Conservation (phyloP, 2,329 filamentous ascomycete species). For the Trichoderma polysporum region DNA sequence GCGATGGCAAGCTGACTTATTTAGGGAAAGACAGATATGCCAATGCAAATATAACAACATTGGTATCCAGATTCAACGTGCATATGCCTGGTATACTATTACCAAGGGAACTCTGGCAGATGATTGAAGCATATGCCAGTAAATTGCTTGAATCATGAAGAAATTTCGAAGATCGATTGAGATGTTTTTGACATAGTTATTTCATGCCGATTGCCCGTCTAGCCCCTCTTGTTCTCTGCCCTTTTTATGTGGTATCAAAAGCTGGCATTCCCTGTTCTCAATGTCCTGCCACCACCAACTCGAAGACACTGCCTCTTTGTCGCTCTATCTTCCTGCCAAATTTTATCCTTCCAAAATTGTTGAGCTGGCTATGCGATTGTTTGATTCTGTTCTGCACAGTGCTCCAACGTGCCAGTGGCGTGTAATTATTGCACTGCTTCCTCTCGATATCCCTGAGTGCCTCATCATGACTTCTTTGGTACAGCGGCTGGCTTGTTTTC, state of each 20-base stretch:
- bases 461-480: conserved; percentile 22
- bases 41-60: neutral
- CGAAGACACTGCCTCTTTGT: neutral
- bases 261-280: neutral
- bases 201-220: neutral
- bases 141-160: neutral
- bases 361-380: neutral
- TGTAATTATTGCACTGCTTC: neutral
- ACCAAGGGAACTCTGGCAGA: neutral
- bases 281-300: neutral
- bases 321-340: neutral
- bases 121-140: neutral
- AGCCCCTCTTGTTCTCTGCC: neutral
- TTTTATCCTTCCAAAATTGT: neutral
- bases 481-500: conserved; percentile 21
- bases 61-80: neutral
- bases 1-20: neutral
- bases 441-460: neutral
- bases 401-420: neutral
- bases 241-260: conserved; percentile 5
- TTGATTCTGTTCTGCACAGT: neutral
- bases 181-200: neutral
- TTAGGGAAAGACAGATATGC: neutral
- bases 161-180: neutral
- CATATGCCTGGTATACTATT: neutral